phyloP scores from a whole-genome alignment of 2,329 filamentous ascomycete genomes.

The Didymosphaeria variabile region DNA sequence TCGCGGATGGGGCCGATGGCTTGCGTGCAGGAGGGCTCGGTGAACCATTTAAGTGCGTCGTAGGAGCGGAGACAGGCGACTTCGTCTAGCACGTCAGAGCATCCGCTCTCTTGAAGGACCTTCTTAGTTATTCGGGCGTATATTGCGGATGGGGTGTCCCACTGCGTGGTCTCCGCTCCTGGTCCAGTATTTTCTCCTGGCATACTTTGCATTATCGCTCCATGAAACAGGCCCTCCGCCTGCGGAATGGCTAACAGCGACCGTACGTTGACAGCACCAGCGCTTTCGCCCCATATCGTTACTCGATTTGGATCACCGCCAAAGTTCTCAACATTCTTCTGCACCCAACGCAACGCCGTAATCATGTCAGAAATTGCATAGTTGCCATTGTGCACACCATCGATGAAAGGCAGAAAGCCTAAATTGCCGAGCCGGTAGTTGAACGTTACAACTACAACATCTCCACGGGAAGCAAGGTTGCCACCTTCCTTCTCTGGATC shows the following conservation, averaged over 20 bases:
- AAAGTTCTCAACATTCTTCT: conserved; percentile 7
- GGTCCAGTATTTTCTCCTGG: conserved; percentile 9
- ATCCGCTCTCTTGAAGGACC: conserved; percentile 32
- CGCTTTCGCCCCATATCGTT: conserved; percentile 6
- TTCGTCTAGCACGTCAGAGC: conserved; percentile 22
- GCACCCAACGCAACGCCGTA: conserved; percentile 4
- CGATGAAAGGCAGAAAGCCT: conserved; percentile 18
- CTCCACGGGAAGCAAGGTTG: conserved; percentile 21
- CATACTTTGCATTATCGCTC: conserved; percentile 21
- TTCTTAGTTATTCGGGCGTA: conserved; percentile 15
- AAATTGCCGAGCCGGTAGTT: conserved; percentile 18
- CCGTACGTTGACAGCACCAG: conserved; percentile 1
- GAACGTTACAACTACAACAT: conserved; percentile 21
- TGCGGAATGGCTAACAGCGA: conserved; percentile 15
- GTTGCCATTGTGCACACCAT: conserved; percentile 54
- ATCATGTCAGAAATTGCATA: conserved; percentile 55
- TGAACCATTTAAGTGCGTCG: conserved; percentile 20
- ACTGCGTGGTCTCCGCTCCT: background rate
- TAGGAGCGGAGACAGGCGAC: conserved; percentile 31
- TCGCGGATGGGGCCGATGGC: conserved; percentile 21
- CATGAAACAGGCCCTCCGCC: conserved; percentile 9
- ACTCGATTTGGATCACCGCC: conserved; percentile 5
- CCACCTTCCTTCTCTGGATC: conserved; percentile 23
- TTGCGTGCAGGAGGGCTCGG: conserved; percentile 10
- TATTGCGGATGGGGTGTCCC: background rate